Conservation (phyloP, 352 stramenopile genomes). For the Phytopythium boreale region DNA sequence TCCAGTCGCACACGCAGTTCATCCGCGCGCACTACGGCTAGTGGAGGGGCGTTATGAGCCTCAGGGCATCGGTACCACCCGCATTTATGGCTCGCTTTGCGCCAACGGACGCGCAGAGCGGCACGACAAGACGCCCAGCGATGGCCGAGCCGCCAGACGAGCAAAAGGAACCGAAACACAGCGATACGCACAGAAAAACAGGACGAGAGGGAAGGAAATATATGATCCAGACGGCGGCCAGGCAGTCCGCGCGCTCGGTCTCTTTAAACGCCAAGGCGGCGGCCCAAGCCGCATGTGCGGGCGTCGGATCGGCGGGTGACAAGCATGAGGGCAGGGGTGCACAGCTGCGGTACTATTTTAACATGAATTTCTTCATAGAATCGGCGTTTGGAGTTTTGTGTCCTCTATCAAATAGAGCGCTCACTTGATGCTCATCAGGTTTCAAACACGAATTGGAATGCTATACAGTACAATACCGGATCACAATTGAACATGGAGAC, state of each 20-base stretch:
- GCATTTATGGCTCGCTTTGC: conserved; percentile 1
- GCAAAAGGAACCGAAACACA: not conserved
- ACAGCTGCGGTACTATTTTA: conserved; percentile 8
- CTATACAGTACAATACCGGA: not conserved
- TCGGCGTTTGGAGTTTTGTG: not conserved
- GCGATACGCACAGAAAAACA: not conserved
- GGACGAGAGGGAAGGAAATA: not conserved
- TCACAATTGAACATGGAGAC: too few species aligned
- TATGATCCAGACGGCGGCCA: not conserved
- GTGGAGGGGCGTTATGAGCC: not conserved
- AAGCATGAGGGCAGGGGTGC: not conserved
- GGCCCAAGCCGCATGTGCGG: too few species aligned
- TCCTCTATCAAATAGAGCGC: conserved; percentile 16
- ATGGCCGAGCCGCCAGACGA: not conserved
- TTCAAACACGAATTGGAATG: too few species aligned
- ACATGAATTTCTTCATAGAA: conserved; percentile 21
- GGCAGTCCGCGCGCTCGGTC: not conserved
- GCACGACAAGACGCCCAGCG: not conserved
- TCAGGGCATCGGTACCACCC: not conserved
- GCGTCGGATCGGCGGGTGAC: not conserved
- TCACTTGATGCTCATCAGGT: not conserved
- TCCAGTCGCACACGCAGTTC: conserved; percentile 25
- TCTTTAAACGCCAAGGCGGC: too few species aligned
- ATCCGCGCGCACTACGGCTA: conserved; percentile 10
- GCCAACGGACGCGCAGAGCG: not conserved